Conservation (phyloP, 2,329 filamentous ascomycete species). For the Cercospora zeae-maydis region DNA sequence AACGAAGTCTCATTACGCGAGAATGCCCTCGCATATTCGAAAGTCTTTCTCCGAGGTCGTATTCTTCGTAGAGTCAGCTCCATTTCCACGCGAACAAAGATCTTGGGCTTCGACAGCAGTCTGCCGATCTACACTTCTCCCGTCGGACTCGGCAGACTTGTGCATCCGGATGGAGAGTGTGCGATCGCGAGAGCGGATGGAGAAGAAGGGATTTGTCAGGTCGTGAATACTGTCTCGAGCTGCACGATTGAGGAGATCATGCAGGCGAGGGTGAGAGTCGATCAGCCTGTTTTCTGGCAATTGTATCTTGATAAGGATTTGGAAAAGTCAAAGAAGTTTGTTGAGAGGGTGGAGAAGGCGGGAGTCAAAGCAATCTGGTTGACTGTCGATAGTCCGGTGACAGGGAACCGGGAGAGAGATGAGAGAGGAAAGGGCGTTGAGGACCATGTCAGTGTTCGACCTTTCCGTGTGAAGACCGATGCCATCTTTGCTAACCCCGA, state of each 20-base stretch:
- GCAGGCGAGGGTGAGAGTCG: constrained; percentile 24
- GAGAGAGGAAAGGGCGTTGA: constrained; percentile 41
- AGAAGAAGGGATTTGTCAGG: constrained; percentile 29
- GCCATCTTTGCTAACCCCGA: neutral
- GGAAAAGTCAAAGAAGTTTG: constrained; percentile 47
- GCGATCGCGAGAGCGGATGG: constrained; percentile 30
- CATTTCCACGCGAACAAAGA: constrained; percentile 34
- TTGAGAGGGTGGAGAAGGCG: constrained; percentile 46
- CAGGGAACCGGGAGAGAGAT: constrained; percentile 52
- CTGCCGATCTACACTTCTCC: constrained; percentile 38
- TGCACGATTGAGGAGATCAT: constrained; percentile 33
- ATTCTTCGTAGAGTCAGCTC: constrained; percentile 40
- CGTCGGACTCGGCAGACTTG: constrained; percentile 34
- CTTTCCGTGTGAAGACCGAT: neutral
- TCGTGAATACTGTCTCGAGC: constrained; percentile 31
- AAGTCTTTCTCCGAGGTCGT: constrained; percentile 45
- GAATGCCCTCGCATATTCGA: constrained; percentile 41
- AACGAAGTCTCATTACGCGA: constrained; percentile 44
- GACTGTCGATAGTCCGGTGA: constrained; percentile 57
- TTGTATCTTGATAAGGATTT: constrained; percentile 58
- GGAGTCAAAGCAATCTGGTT: constrained; percentile 55
- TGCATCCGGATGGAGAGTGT: constrained; percentile 35
- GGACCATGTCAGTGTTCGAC: neutral
- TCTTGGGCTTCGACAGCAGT: constrained; percentile 30
- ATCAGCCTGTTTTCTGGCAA: constrained; percentile 52